These are phyloP conservation scores for Sordaria brevicollis DNA, from an alignment of 495 filamentous ascomycete species.

Conservation along the genomic window DNA sequence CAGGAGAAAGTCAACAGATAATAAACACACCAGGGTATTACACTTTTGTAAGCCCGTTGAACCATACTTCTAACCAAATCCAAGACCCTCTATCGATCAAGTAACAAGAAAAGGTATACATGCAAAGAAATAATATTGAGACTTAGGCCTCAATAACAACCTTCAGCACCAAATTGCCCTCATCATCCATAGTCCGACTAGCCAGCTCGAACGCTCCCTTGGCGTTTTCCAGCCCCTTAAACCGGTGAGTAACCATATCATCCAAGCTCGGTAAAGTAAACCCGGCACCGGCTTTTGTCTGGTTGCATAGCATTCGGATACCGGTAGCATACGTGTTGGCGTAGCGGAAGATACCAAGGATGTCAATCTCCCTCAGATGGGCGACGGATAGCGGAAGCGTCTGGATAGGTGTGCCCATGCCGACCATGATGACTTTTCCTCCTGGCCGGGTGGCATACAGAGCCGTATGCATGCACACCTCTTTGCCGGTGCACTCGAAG, in stretches of 20 bases:
- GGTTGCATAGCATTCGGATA: constrained; percentile 53
- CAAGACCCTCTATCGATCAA: constrained; percentile 1
- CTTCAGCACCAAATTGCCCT: constrained; percentile 73
- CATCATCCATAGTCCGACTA: constrained; percentile 65
- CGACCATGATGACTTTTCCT: constrained; percentile 76
- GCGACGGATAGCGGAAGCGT: constrained; percentile 78
- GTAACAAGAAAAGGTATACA: not conserved
- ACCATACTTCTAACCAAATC: not conserved
- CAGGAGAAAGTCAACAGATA: not conserved
- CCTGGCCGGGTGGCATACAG: constrained; percentile 76
- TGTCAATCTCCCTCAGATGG: constrained; percentile 79
- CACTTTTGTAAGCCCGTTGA: not conserved
- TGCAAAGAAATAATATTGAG: not conserved
- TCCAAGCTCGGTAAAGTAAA: constrained; percentile 53
- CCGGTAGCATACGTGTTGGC: constrained; percentile 79
- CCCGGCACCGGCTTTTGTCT: constrained; percentile 31
- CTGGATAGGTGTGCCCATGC: constrained; percentile 89
- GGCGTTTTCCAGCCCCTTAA: constrained; percentile 53
- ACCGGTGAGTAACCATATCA: constrained; percentile 67
- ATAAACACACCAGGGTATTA: not conserved
- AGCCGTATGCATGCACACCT: constrained; percentile 72
- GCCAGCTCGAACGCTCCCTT: constrained; percentile 71
- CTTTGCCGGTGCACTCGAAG: constrained; percentile 89
- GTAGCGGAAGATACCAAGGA: constrained; percentile 87
- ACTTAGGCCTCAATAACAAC: constrained; percentile 58